A percentile compares a stretch with the other conserved stretches of the same genome.
Evolutionary conservation across 164 flowering plant genomes (phyloP).

Genomic region (Taxillus chinensis): DNA sequence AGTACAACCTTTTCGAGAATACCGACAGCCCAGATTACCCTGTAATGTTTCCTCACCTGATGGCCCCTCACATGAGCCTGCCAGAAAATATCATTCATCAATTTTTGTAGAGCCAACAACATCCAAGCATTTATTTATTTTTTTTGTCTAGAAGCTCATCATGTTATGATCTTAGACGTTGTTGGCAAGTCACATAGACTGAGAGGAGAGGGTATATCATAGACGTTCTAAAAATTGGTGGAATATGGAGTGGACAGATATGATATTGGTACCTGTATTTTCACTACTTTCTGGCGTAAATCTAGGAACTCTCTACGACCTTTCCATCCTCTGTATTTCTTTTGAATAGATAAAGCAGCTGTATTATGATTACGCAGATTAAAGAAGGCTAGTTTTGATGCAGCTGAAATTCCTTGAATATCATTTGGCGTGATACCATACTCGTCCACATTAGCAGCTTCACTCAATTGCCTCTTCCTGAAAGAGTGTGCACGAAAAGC

Average conservation of each 20-base stretch:
- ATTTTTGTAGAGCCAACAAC: too few species aligned
- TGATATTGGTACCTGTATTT: conserved; percentile 78
- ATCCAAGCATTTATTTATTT: too few species aligned
- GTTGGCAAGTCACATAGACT: too few species aligned
- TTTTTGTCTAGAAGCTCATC: too few species aligned
- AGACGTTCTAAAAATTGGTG: too few species aligned
- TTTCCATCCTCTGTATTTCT: conserved; percentile 90
- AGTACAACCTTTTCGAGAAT: conserved; percentile 76
- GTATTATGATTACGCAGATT: conserved; percentile 39
- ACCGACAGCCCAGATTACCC: conserved; percentile 80
- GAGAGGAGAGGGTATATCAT: too few species aligned
- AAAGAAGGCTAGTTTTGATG: conserved; percentile 53
- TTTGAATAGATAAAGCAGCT: conserved; percentile 92
- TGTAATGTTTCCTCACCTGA: conserved; percentile 75
- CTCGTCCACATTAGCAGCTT: conserved; percentile 29
- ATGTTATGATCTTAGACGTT: too few species aligned
- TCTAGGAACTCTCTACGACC: conserved; percentile 74
- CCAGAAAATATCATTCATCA: conserved; percentile 2
- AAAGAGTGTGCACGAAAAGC: conserved; percentile 96
- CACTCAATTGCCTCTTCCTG: conserved; percentile 50
- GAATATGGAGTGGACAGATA: too few species aligned
- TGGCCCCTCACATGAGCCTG: conserved; percentile 97
- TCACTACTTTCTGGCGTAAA: conserved; percentile 81
- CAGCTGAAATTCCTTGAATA: conserved; percentile 46
- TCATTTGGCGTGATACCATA: conserved; percentile 42